A percentile compares a stretch with the other conserved stretches of the same genome.
These are phyloP conservation scores for Naganishia friedmannii DNA, from an alignment of 768 basidiomycete genomes.

Conservation along the genomic window DNA sequence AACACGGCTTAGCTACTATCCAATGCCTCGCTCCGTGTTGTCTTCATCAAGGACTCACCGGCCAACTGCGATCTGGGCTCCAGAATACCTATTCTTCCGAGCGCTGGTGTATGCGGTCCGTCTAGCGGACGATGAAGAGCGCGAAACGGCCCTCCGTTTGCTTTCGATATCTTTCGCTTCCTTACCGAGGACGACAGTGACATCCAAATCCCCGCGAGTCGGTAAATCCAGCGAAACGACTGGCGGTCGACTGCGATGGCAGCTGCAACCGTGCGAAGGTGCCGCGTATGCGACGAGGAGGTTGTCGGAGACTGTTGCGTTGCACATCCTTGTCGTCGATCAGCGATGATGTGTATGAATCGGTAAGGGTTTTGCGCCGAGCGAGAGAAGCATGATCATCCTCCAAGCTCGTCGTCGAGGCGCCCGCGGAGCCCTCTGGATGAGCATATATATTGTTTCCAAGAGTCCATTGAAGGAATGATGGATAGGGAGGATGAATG, in stretches of 20 bases:
- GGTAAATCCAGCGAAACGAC: neutral
- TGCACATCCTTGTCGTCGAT: neutral
- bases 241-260: neutral
- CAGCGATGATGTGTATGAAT: neutral
- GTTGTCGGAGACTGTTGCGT: neutral
- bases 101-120: neutral
- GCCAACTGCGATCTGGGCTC: neutral
- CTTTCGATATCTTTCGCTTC: neutral
- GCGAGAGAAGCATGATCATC: neutral
- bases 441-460: neutral
- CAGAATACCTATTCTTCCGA: neutral
- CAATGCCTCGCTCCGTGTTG: neutral
- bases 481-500: neutral
- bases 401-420: neutral
- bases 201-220: neutral
- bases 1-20: neutral
- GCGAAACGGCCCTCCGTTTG: neutral
- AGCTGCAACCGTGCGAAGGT: neutral
- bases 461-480: neutral
- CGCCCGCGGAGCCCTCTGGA: neutral
- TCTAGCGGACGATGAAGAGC: neutral
- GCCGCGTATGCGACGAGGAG: neutral
- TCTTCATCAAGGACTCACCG: neutral
- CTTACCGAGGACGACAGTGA: neutral
- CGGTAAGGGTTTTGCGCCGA: neutral